Evolutionary conservation across 345 rosid species (phyloP).

Genomic region (Cardamine occulta): DNA sequence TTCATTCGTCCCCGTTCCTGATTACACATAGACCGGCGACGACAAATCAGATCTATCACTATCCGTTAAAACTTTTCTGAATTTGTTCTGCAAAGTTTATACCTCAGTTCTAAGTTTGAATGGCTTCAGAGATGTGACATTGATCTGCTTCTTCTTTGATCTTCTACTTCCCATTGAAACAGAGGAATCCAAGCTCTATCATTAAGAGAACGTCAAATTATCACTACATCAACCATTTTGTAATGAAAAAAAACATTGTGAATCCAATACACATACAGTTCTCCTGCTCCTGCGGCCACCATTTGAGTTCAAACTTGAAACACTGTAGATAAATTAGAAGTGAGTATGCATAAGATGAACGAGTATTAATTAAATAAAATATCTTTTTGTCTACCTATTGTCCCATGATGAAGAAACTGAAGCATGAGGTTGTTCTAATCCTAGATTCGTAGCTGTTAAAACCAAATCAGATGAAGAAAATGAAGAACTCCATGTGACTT

Average conservation of each 20-base stretch:
- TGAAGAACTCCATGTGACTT: conserved; percentile 47
- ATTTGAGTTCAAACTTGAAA: conserved; percentile 62
- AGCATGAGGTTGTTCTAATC: conserved; percentile 54
- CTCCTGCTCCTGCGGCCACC: conserved; percentile 75
- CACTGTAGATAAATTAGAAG: conserved; percentile 40
- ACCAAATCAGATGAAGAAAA: conserved; percentile 59
- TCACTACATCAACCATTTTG: conserved; percentile 1
- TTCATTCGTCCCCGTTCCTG: conserved; percentile 88
- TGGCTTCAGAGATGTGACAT: conserved; percentile 66
- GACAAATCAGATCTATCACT: background rate
- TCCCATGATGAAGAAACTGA: conserved; percentile 76
- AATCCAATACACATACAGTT: conserved; percentile 56
- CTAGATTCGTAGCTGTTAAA: conserved; percentile 66
- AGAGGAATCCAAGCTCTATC: conserved; percentile 75
- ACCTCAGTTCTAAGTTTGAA: conserved; percentile 94
- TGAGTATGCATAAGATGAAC: conserved; percentile 15
- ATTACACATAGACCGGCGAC: conserved; percentile 17
- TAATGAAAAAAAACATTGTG: background rate
- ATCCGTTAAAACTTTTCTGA: background rate
- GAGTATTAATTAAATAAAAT: background rate
- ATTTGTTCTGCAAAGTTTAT: background rate
- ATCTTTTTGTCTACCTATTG: conserved; percentile 46
- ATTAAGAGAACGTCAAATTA: conserved; percentile 14
- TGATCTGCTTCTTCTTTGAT: conserved; percentile 67
- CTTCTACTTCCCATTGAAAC: conserved; percentile 62